These are phyloP conservation scores for Flaveria bidentis DNA, from an alignment of 129 eudicot species.

Conservation along the genomic window DNA sequence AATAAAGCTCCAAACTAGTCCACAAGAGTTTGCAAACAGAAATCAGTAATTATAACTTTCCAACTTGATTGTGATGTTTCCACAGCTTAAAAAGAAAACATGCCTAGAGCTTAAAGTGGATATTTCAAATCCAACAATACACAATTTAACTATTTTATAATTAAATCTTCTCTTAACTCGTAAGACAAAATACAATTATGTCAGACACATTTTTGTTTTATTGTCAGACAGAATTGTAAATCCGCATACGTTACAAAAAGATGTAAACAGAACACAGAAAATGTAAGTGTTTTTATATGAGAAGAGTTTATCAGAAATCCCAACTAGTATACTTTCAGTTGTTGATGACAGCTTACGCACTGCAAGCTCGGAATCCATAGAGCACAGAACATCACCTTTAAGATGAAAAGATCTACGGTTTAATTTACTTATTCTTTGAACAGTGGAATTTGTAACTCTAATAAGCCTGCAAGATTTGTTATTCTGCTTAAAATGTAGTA, in stretches of 20 bases:
- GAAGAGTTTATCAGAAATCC: not conserved
- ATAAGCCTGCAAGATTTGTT: constrained; percentile 13
- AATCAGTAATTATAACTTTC: not conserved
- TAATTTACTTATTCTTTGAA: constrained; percentile 1
- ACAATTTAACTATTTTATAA: not conserved
- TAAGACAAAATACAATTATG: not conserved
- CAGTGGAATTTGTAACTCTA: constrained; percentile 1
- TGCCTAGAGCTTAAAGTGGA: not conserved
- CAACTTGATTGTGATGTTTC: constrained; percentile 11
- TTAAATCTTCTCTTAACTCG: not conserved
- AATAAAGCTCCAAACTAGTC: not conserved
- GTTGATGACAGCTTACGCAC: constrained; percentile 11
- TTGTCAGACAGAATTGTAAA: not conserved
- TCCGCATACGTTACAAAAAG: not conserved
- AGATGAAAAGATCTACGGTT: not conserved
- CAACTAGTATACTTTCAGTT: constrained; percentile 13
- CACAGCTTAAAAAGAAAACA: not conserved
- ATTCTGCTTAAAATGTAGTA: not conserved
- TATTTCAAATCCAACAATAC: not conserved
- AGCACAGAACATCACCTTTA: constrained; percentile 7
- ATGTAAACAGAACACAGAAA: not conserved
- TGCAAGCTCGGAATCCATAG: constrained; percentile 13
- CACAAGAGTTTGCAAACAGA: not conserved
- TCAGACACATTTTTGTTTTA: not conserved
- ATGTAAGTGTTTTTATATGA: not conserved